A percentile compares a stretch with the other conserved stretches of the same genome.
These are phyloP conservation scores for Penicillium oxalicum DNA, from an alignment of 2,329 filamentous ascomycete genomes.

Conservation along the genomic window DNA sequence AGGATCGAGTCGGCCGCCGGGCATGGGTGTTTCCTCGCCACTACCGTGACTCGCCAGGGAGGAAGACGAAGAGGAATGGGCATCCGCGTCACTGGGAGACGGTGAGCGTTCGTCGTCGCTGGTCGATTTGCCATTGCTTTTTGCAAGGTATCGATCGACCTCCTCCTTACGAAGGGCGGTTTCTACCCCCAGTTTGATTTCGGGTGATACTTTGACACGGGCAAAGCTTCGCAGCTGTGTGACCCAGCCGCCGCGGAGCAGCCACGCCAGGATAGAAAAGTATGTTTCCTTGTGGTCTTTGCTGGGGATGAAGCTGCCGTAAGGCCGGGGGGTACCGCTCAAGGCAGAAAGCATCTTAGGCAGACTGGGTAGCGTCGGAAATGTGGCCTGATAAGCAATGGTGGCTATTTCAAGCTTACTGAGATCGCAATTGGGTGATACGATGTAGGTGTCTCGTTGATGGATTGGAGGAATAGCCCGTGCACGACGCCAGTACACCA, in stretches of 20 bases:
- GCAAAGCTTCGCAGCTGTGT: constrained; percentile 88
- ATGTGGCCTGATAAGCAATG: constrained; percentile 66
- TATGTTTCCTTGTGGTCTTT: constrained; percentile 83
- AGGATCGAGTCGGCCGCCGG: constrained; percentile 19
- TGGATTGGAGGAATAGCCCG: constrained; percentile 88
- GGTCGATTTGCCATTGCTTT: constrained; percentile 25
- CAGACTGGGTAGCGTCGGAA: constrained; percentile 75
- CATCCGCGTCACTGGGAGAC: constrained; percentile 20
- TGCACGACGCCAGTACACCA: constrained; percentile 92
- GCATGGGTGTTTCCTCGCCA: constrained; percentile 35
- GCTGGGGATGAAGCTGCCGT: constrained; percentile 76
- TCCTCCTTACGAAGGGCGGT: constrained; percentile 63
- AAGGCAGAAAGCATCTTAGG: constrained; percentile 82
- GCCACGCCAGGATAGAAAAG: constrained; percentile 86
- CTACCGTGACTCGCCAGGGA: constrained; percentile 35
- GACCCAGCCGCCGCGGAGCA: constrained; percentile 88
- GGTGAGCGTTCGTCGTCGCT: constrained; percentile 13
- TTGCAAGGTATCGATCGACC: constrained; percentile 39
- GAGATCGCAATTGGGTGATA: constrained; percentile 83
- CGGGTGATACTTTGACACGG: constrained; percentile 76
- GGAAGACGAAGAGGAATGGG: constrained; percentile 35
- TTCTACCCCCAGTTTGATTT: constrained; percentile 76
- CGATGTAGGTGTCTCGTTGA: constrained; percentile 80
- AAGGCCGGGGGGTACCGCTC: constrained; percentile 73
- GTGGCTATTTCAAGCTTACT: constrained; percentile 63